Evolutionary conservation across 1,139 yeast genomes (phyloP).

Genomic region (Lodderomyces pseudojiufengensis): DNA sequence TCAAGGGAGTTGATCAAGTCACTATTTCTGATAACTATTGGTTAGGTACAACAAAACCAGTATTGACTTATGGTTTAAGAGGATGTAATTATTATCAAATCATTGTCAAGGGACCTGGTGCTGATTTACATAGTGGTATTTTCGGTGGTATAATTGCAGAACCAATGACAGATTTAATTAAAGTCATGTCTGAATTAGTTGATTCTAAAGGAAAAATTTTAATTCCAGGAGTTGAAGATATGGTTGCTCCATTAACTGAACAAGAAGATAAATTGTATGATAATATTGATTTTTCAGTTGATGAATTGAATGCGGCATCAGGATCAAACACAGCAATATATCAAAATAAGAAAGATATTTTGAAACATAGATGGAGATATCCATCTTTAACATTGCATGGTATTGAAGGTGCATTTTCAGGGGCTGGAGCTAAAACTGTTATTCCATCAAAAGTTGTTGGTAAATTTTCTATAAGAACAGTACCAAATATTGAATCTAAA

Average conservation of each 20-base stretch:
- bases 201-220: constrained; percentile 75
- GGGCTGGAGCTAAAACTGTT: constrained; percentile 95
- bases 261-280: constrained; percentile 78
- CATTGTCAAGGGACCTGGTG: constrained; percentile 83
- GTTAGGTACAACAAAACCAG: constrained; percentile 97
- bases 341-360: constrained; percentile 72
- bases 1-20: constrained; percentile 86
- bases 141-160: constrained; percentile 97
- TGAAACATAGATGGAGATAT: constrained; percentile 98
- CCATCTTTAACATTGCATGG: constrained; percentile 97
- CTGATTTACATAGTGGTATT: constrained; percentile 95
- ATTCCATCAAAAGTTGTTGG: constrained; percentile 94
- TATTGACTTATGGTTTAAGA: constrained; percentile 93
- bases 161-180: constrained; percentile 92
- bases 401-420: constrained; percentile 94
- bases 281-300: constrained; percentile 77
- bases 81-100: constrained; percentile 94
- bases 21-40: constrained; percentile 97
- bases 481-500: constrained; percentile 82
- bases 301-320: constrained; percentile 81
- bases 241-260: constrained; percentile 91
- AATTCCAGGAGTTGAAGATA: constrained; percentile 84
- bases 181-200: constrained; percentile 72
- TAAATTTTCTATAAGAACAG: constrained; percentile 95
- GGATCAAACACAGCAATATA: constrained; percentile 84